Percentiles rank a stretch among this genome's conserved stretches.
Evolutionary conservation across 371 early-diverging fungal species (phyloP).

Genomic region (Mucor velutinosus): DNA sequence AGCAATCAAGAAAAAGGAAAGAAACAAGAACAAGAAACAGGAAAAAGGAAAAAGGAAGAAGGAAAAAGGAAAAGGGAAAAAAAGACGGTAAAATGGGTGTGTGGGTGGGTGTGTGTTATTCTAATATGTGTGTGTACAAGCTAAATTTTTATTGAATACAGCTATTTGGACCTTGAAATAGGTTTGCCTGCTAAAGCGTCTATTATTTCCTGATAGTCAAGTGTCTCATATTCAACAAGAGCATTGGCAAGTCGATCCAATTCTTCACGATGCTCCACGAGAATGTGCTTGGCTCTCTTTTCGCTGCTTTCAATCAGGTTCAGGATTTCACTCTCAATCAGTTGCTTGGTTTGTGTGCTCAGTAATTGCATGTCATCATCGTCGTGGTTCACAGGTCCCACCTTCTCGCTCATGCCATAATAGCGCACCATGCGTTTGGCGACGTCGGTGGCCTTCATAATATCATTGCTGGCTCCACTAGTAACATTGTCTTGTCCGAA

Average conservation of each 20-base stretch:
- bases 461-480: constrained; percentile 91
- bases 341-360: constrained; percentile 71
- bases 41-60: not conserved
- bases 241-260: constrained; percentile 92
- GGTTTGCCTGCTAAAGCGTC: constrained; percentile 73
- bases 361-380: constrained; percentile 76
- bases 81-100: not conserved
- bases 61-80: not conserved
- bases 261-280: constrained; percentile 80
- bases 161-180: constrained; percentile 40
- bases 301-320: constrained; percentile 65
- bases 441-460: constrained; percentile 88
- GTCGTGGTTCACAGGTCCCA: constrained; percentile 64
- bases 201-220: constrained; percentile 87
- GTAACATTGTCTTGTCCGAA: constrained; percentile 94
- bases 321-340: constrained; percentile 88
- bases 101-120: not conserved
- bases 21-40: not conserved
- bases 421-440: constrained; percentile 92
- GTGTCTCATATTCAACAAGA: constrained; percentile 91
- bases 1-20: not conserved
- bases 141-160: not conserved
- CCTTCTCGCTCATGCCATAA: constrained; percentile 94
- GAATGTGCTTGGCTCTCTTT: constrained; percentile 67
- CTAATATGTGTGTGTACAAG: not conserved